phyloP scores from a whole-genome alignment of 495 filamentous ascomycete species.

The Aspergillus asperescens region DNA sequence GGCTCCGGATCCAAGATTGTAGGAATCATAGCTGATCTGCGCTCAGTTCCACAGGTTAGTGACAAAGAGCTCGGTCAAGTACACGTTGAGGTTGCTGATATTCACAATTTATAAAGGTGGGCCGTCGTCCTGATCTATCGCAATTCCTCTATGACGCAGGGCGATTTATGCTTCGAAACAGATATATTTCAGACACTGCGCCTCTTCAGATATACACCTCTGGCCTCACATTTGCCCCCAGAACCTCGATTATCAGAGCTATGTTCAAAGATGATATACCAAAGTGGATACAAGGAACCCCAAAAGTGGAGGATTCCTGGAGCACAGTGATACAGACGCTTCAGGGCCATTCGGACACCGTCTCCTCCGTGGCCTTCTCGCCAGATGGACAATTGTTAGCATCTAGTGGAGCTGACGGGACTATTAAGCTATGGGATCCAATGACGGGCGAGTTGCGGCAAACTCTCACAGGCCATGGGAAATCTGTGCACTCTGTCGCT shows the following conservation, averaged over 20 bases:
- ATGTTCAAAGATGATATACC: constrained; percentile 1
- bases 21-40: neutral
- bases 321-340: neutral
- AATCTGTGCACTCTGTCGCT: too few species aligned
- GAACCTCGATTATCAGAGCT: constrained; percentile 23
- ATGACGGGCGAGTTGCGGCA: neutral
- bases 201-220: constrained; percentile 21
- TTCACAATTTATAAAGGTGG: too few species aligned
- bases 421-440: constrained; percentile 4
- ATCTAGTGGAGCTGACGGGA: constrained; percentile 13
- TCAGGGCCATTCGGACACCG: neutral
- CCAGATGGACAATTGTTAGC: constrained; percentile 8
- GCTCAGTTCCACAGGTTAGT: constrained; percentile 4
- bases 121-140: neutral
- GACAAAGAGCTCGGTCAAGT: too few species aligned
- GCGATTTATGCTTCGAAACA: constrained; percentile 10
- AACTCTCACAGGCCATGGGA: too few species aligned
- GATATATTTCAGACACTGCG: constrained; percentile 29
- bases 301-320: neutral
- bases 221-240: constrained; percentile 32
- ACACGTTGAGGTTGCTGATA: too few species aligned
- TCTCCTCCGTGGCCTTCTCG: constrained; percentile 2
- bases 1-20: constrained; percentile 23
- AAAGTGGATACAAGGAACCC: neutral
- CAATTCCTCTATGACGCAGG: neutral